Base-by-base conservation (phyloP, 345 rosid genomes). In the Zanthoxylum bungeanum region DNA sequence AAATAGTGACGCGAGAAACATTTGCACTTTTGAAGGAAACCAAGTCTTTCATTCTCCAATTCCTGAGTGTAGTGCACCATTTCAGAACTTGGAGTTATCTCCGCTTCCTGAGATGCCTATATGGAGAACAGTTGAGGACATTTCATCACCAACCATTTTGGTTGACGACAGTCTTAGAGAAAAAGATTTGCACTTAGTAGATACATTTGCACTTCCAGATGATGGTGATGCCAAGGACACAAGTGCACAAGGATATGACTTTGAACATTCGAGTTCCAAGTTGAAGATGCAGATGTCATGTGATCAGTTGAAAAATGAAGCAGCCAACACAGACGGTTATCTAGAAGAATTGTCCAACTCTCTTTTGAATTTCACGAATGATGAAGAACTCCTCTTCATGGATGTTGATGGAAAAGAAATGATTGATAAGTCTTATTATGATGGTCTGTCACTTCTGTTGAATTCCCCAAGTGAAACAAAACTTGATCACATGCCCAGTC, bases 311-410 rank as follows among this genome's bases (percentile, higher is more conserved):
- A 80, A 83, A 80, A 57, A 75, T 72, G 69, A 70, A 31, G 65
- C 68, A 60, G 76, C 51, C 73, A 72, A 67, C 47, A 76, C 85
- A 36, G 87, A 83, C 76, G 75, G 75, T 70, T 87, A 66, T 81
- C 84, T 87, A 64, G 88, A 81, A 58, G 91, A 89, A 65, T 75
- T 91, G 61, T 83, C 89, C 60, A 78, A 74, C 71, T 79, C 88
- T 64, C 87, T 91, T 76, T 71, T 85, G 53, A 70, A 81, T 68
- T 74, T 76, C 25, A 53, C 72, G 9, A 75, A 68, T 68, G 85
- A 74, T n/a, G n/a, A n/a, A n/a, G n/a, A n/a, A n/a, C n/a, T n/a
- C n/a, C n/a, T n/a, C n/a, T n/a, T n/a, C n/a, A 73, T 84, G 79
- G 86, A 86, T 65, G 82, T 64, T 58, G 89, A 83, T 78, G 87